These are phyloP conservation scores for Salix viminalis DNA, from an alignment of 345 rosid genomes.

Conservation along the genomic window DNA sequence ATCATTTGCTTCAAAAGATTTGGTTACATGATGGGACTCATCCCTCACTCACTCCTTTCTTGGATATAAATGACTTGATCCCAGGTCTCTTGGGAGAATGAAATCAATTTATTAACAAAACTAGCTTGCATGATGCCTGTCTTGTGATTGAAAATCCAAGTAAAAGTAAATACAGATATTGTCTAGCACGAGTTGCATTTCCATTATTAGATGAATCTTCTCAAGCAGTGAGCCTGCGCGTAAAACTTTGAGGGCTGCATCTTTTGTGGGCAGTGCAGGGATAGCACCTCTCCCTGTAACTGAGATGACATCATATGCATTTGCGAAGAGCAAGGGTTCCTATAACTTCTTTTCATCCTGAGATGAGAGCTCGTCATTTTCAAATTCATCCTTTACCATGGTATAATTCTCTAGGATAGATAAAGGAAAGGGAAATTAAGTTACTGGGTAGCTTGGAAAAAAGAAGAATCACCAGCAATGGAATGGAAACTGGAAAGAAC, in stretches of 20 bases:
- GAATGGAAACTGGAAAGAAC: not conserved
- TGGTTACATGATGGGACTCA: not conserved
- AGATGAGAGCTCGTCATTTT: not conserved
- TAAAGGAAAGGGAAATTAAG: too few species aligned
- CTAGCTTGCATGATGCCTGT: not conserved
- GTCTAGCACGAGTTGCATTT: not conserved
- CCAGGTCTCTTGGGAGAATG: not conserved
- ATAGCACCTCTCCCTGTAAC: not conserved
- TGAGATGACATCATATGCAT: conserved; percentile 9
- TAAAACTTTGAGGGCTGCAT: not conserved
- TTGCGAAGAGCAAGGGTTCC: conserved; percentile 5
- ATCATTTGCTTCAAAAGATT: not conserved
- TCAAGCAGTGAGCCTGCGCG: not conserved
- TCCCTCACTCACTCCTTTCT: not conserved
- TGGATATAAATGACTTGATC: not conserved
- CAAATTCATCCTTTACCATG: not conserved
- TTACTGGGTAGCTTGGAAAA: not conserved
- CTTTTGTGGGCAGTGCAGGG: conserved; percentile 4
- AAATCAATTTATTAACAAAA: not conserved
- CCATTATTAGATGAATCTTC: not conserved
- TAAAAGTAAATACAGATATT: not conserved
- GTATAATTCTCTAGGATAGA: not conserved
- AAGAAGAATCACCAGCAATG: not conserved
- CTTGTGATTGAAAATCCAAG: not conserved
- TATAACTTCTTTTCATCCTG: conserved; percentile 9